Base-by-base conservation (phyloP, 306 rosid genomes). In the Cicer bijugum region DNA sequence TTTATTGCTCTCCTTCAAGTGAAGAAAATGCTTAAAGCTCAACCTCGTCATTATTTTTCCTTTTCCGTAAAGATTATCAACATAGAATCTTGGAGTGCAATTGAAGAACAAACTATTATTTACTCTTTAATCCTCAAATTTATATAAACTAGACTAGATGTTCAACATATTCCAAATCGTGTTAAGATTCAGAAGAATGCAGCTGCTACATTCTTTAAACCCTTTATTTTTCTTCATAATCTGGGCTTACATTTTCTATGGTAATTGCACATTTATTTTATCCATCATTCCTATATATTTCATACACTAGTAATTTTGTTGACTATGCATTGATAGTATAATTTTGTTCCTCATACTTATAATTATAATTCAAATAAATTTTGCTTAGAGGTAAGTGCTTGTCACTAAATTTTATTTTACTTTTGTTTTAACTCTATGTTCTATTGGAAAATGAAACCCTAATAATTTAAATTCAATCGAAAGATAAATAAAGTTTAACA, bases 41-140 rank as follows among this genome's bases (percentile, higher is more conserved):
- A 79, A 23, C 17, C 57, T 38, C 75, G 42, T 51, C 53, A 40
- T 37, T 33, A 7, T 42, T 53, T 51, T 85, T 76, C 62, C 86
- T 84, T 86, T 75, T 69, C 62, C 82, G 61, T 48, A 3, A 88
- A 83, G 92, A 77, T 72, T 76, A 60, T 44, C 78, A 84, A 75
- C 80, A 63, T 67, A 83, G 70, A 83, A 74, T 19, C 97, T 85
- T 89, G 37, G 81, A 86, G 87, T 87, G 43, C 84, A 91, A 86
- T 85, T 69, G 35, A 89, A 91, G 86, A 81, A 28, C n/a, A 66
- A 16, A 23, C 63, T 71, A 74, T 11, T 9, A 9, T 23, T 60
- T 60, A 44, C 39, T 38, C 69, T 14, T 56, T 28, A 65, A 58
- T 51, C 57, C 48, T 73, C 48, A 57, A 1, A 47, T 15, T 20